Evolutionary conservation across 768 basidiomycete species (phyloP), one percentile per base, ranked within the genome.

Genomic region (Boletus rubroflammeus): DNA sequence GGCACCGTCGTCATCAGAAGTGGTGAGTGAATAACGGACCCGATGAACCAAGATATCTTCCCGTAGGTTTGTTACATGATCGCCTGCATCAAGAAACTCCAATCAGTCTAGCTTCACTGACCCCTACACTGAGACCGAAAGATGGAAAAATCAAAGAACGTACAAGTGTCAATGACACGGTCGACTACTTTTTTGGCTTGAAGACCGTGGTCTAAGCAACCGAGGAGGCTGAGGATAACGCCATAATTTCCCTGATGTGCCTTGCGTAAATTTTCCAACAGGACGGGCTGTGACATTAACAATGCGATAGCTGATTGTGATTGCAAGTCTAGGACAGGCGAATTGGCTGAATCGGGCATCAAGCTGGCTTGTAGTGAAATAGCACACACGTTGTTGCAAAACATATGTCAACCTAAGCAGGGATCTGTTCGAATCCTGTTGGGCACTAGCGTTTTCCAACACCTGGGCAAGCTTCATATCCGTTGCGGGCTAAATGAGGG

Each of bases 171-270:
- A 51, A 98, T 87, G 54, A 97, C 82, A 13, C 84, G 80, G 72
- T 99, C 97, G 0, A 95, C 95, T 2, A 98, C 78, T 51, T 76
- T 83, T 76, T 99, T 99, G n/a, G 86, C 81, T 60, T 82, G 81
- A 32, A 85, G 71, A 0, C 97, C 97, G 50, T 88, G 79, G 60
- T 98, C 97, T 44, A 99, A 72, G 61, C 88, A 93, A n/a, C 95
- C 95, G 6, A 98, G 77, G 43, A 99, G 78, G 64, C 92, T 93
- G 29, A 98, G 81, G 38, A 99, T 86, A 39, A 95, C 76, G 47
- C 93, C 85, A 66, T 97, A 99, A 60, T 89, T 93, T 41, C 97
- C 97, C 77, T 87, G 82, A 59, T 96, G 83, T 1, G 95, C 95
- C 63, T 88, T 95, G 43, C 93, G 85, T 14, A 97, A 76, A 63